Percentiles rank a stretch among this genome's conserved stretches.
Conservation (phyloP, 495 filamentous ascomycete species). For the Neohortaea acidophila region DNA sequence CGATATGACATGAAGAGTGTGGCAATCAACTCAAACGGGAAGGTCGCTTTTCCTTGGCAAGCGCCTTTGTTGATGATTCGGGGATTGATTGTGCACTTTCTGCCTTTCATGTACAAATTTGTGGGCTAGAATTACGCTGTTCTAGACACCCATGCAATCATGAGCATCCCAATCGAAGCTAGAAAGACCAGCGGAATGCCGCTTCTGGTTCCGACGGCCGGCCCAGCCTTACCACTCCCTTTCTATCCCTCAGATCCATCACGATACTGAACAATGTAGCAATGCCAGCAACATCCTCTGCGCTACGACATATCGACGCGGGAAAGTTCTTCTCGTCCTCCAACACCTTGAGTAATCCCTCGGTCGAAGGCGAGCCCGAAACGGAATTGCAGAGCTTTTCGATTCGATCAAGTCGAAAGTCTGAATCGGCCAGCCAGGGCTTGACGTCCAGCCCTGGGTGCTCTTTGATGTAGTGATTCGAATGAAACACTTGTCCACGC, state of each 20-base stretch:
- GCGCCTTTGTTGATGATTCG: no score
- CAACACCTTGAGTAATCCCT: constrained; percentile 20
- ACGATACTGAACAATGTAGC: constrained; percentile 35
- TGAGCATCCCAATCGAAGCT: no score
- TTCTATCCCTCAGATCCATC: constrained; percentile 31
- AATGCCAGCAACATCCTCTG: constrained; percentile 7
- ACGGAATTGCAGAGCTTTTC: constrained; percentile 29
- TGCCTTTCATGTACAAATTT: no score
- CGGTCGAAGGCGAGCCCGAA: constrained; percentile 7
- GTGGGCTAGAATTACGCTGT: no score
- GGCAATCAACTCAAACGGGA: no score
- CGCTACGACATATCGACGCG: constrained; percentile 19
- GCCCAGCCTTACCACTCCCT: constrained; percentile 28
- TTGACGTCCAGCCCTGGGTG: constrained; percentile 32
- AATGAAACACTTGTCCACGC: constrained; percentile 38
- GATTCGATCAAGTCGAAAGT: constrained; percentile 33
- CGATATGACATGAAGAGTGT: no score
- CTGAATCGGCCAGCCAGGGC: constrained; percentile 39
- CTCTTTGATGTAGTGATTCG: constrained; percentile 46
- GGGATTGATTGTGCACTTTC: no score
- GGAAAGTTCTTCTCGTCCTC: constrained; percentile 24
- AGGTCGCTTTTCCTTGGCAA: no score
- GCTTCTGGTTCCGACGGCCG: constrained; percentile 28
- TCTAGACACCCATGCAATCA: no score
- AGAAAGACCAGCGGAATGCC: no score